Conservation (phyloP, 208 protist genomes). For the Acanthamoeba royreba region DNA sequence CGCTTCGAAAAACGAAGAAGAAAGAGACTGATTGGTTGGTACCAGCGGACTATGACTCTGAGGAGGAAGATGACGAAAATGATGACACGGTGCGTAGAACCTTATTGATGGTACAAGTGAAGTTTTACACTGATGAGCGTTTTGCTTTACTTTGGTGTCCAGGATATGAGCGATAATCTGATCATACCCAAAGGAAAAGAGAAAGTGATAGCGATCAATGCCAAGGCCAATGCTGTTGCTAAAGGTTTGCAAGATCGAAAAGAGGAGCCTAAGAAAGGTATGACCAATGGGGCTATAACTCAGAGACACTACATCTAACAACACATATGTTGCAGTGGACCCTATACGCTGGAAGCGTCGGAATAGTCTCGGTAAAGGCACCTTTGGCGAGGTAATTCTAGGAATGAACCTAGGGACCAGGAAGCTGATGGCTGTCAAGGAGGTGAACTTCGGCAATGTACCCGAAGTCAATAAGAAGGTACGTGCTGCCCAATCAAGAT, state of each 20-base stretch:
- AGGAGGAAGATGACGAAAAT: background rate
- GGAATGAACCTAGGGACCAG: background rate
- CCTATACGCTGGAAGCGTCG: background rate
- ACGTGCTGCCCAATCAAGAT: background rate
- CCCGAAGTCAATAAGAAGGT: background rate
- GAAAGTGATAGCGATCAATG: background rate
- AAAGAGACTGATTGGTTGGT: constrained; percentile 18
- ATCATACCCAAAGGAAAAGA: background rate
- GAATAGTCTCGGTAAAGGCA: background rate
- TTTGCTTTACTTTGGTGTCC: background rate
- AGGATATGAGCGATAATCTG: background rate
- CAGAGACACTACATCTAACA: background rate
- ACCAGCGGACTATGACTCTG: background rate
- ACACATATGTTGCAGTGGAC: background rate
- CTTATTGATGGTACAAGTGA: background rate
- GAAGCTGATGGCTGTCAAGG: constrained; percentile 37
- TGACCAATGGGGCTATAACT: background rate
- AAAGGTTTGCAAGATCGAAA: background rate
- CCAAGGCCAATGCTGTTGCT: background rate
- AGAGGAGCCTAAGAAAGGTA: background rate
- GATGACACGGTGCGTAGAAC: background rate
- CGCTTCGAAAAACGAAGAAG: background rate
- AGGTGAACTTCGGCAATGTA: background rate
- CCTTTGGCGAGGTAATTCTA: constrained; percentile 26
- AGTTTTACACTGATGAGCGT: background rate